These are phyloP conservation scores for Moniliella sp. DNA, from an alignment of 1,284 basidiomycete species.

Conservation along the genomic window DNA sequence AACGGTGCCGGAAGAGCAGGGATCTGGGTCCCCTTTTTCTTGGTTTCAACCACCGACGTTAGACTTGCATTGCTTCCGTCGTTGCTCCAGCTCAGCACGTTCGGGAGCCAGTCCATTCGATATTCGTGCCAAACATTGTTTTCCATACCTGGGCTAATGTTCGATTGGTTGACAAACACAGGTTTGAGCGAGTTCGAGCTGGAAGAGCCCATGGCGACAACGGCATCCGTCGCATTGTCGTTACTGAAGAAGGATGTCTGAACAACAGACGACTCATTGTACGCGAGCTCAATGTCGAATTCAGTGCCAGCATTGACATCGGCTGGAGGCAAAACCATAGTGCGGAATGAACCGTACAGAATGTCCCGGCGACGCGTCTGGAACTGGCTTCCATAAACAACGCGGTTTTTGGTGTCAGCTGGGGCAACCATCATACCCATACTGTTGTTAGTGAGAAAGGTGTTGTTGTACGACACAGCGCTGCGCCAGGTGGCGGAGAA, in stretches of 20 bases:
- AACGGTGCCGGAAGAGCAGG: constrained; percentile 11
- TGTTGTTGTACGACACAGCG: constrained; percentile 16
- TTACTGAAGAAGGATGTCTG: constrained; percentile 7
- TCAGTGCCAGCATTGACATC: constrained; percentile 2
- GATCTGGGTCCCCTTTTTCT: constrained; percentile 6
- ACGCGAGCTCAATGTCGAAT: constrained; percentile 1
- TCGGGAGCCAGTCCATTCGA: constrained; percentile 18
- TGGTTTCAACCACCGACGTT: constrained; percentile 6
- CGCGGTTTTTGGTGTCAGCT: constrained; percentile 7
- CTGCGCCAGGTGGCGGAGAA: constrained; percentile 14
- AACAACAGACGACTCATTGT: constrained; percentile 4
- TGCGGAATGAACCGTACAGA: constrained; percentile 20
- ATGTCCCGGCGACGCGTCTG: constrained; percentile 18
- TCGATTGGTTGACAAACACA: constrained; percentile 9
- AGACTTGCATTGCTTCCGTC: constrained; percentile 8
- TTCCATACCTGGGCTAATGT: constrained; percentile 3
- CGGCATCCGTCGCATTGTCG: constrained; percentile 6
- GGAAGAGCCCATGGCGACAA: constrained; percentile 7
- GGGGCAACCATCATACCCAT: constrained; percentile 14
- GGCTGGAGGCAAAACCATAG: constrained; percentile 10
- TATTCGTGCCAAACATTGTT: constrained; percentile 12
- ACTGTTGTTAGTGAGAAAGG: constrained; percentile 5
- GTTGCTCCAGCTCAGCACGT: constrained; percentile 10
- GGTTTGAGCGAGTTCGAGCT: too few species aligned
- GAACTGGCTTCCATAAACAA: constrained; percentile 15